These are phyloP conservation scores for Komagataella phaffii DNA, from an alignment of 805 yeast species.

Conservation along the genomic window DNA sequence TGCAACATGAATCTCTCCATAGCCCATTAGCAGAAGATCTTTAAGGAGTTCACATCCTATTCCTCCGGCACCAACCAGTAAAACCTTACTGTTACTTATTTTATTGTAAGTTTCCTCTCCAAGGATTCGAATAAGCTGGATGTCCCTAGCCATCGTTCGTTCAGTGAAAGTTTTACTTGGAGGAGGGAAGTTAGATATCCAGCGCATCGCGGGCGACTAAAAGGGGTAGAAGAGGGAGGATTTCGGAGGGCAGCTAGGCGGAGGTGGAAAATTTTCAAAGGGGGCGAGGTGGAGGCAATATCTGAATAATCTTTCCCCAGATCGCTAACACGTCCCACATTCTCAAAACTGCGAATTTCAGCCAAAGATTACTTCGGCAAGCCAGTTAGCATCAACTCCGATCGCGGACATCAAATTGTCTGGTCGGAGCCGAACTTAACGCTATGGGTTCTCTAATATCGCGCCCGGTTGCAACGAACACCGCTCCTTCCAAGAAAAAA, in stretches of 20 bases:
- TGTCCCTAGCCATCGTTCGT: constrained; percentile 15
- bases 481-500: neutral
- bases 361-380: neutral
- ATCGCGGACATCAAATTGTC: neutral
- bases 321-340: neutral
- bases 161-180: neutral
- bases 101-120: constrained; percentile 21
- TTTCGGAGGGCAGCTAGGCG: no score
- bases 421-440: neutral
- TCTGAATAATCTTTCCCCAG: neutral
- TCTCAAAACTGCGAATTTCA: neutral
- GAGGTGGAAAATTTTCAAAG: no score
- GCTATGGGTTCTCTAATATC: neutral
- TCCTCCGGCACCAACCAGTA: constrained; percentile 93
- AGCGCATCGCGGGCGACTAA: neutral
- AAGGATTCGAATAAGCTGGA: constrained; percentile 28
- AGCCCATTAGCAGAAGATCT: constrained; percentile 64
- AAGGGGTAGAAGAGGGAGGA: no score
- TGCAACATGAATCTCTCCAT: constrained; percentile 82
- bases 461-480: neutral
- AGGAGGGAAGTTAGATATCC: neutral
- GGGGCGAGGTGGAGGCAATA: no score
- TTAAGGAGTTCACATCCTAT: constrained; percentile 88
- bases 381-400: neutral
- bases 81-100: constrained; percentile 36